Conservation (phyloP, 805 yeast genomes). For the Brettanomyces anomalus region DNA sequence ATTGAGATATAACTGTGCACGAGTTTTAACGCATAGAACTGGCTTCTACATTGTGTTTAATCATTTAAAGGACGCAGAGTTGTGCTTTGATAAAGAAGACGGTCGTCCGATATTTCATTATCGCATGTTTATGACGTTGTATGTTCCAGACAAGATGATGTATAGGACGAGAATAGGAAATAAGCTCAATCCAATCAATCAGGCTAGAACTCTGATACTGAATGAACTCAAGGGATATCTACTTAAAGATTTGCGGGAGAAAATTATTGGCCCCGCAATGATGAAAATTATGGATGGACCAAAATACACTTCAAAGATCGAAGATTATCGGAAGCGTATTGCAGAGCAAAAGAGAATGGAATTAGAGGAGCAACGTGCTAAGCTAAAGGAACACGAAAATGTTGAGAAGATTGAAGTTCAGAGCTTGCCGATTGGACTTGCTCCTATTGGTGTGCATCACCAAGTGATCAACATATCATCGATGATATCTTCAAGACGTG, state of each 20-base stretch:
- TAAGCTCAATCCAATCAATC: conserved; percentile 35
- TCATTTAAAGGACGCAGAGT: conserved; percentile 44
- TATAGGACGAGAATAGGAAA: conserved; percentile 19
- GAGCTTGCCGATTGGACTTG: conserved; percentile 8
- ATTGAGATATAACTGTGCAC: conserved; percentile 53
- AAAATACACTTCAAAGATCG: conserved; percentile 13
- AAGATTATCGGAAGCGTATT: conserved; percentile 31
- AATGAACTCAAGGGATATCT: conserved; percentile 58
- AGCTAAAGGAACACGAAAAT: conserved; percentile 5
- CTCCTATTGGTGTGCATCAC: conserved; percentile 15
- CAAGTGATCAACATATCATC: conserved; percentile 14
- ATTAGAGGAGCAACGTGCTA: conserved; percentile 9
- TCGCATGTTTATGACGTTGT: conserved; percentile 48
- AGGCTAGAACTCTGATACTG: conserved; percentile 48
- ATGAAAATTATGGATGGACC: conserved; percentile 51
- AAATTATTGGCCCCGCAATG: conserved; percentile 61
- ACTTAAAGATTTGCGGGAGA: conserved; percentile 63
- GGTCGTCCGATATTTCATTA: conserved; percentile 41
- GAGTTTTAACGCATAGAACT: conserved; percentile 49
- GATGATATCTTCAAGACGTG: conserved; percentile 23
- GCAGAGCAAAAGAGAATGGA: conserved; percentile 17
- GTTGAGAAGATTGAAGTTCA: conserved; percentile 6
- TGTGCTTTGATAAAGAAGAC: conserved; percentile 53
- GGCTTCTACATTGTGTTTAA: conserved; percentile 73
- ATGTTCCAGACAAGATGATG: conserved; percentile 37